Evolutionary conservation across 306 rosid genomes (phyloP).

Genomic region (Citrullus mucosospermus): DNA sequence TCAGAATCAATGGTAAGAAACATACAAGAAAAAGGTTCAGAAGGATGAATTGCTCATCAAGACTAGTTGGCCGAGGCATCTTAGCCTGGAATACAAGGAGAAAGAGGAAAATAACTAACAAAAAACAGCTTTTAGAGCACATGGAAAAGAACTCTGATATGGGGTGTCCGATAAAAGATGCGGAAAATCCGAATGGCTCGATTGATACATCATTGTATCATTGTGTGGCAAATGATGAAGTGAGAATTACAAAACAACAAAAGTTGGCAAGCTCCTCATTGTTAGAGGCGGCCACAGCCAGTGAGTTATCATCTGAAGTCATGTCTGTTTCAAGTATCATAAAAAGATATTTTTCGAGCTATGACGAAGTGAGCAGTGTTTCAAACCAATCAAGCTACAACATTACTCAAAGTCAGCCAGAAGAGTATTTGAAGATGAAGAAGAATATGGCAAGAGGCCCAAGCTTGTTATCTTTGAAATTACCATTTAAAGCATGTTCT

Average conservation of each 20-base stretch:
- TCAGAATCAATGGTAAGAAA: conserved; percentile 19
- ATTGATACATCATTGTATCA: background rate
- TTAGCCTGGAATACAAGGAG: conserved; percentile 18
- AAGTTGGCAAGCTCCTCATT: conserved; percentile 12
- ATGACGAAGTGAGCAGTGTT: conserved; percentile 14
- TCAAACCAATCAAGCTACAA: conserved; percentile 29
- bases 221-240: conserved; percentile 14
- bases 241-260: conserved; percentile 18
- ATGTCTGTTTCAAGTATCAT: conserved; percentile 55
- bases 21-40: conserved; percentile 11
- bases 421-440: conserved; percentile 17
- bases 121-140: conserved; percentile 11
- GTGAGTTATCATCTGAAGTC: conserved; percentile 43
- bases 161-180: conserved; percentile 10
- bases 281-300: conserved; percentile 21
- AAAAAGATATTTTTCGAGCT: conserved; percentile 32
- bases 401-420: conserved; percentile 16
- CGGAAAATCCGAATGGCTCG: background rate
- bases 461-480: conserved; percentile 13
- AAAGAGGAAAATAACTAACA: conserved; percentile 14
- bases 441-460: conserved; percentile 17
- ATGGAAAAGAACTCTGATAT: conserved; percentile 7
- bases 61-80: conserved; percentile 13
- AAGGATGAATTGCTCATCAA: background rate
- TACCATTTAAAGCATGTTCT: conserved; percentile 11